Base-by-base conservation (phyloP, 2,329 filamentous ascomycete species). In the Niveomyces coronatus region DNA sequence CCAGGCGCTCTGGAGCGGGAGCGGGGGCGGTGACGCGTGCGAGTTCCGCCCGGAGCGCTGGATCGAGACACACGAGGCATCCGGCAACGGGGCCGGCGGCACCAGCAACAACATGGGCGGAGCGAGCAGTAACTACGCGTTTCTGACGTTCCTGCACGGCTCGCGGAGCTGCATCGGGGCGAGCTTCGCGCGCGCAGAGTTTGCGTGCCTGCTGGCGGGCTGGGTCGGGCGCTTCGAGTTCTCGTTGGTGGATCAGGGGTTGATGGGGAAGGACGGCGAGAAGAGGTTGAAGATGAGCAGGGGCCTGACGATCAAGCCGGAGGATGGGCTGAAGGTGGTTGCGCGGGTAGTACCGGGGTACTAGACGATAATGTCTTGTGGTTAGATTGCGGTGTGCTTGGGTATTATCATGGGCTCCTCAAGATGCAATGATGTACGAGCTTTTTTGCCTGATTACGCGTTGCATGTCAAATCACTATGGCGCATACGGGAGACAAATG, bases 81-180 rank as follows among this genome's bases (percentile, higher is more conserved):
- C n/a, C n/a, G n/a, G n/a, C n/a, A 65, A 51, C 22, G 43, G 43
- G 31, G 46, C 44, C 45, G n/a, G 13, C 16, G 14, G 9, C 23
- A 31, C 16, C 14, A 39, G 39, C 27, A 30, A 37, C 36, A 61
- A 57, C 51, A 48, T 43, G 11, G 85, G 85, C 6, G 83, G 83
- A 8, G 81, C 85, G 2, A 65, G 69, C 13, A 85, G 71, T 47
- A 91, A 89, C 57, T 94, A 82, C 54, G 74, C 79, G 1, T 79
- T 82, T 50, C 55, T 89, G 60, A 89, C 85, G 0, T 94, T 94
- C 60, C 57, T 94, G 42, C 85, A 94, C 54, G 88, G 88, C 0
- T 86, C 87, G 2, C 67, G 87, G 37, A 83, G 80, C 52, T 94
- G 88, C 54, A 94, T 94, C 48, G 88, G 87, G 0, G 73, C 79